Base-by-base conservation (phyloP, 805 yeast genomes). In the Saccharomycopsis fibuligera region DNA sequence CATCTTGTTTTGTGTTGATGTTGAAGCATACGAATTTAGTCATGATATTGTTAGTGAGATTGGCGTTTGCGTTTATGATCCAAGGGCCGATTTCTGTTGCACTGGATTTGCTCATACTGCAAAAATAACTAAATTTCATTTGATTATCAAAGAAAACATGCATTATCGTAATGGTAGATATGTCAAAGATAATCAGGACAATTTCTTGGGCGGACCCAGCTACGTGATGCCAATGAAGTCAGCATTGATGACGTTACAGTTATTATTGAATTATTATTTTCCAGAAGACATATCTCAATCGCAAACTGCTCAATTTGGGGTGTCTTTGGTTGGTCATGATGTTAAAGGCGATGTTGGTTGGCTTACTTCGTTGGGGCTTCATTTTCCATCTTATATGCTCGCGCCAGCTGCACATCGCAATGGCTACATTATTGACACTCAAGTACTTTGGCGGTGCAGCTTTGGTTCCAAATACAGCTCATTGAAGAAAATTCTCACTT, bases 301-400 rank as follows among this genome's bases (percentile, higher is more conserved):
- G 58, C 53, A 56, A 17, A 60, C 68, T 17, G 66, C 70, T 0
- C n/a, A n/a, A 16, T 48, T 36, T 41, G 50, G 48, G 5, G 49
- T 35, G 5, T 45, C 53, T n/a, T 65, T 79, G 37, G 81, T 82
- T 22, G 89, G 87, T 0, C 90, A 83, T 61, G 72, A 72, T 44
- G 65, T 80, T 9, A 52, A 56, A 16, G 80, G 78, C 14, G 89
- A 83, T 58, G 47, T 83, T 16, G 64, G 59, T 41, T 75, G 81
- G 79, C 62, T 83, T 25, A 55, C 55, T 17, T 55, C 60, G 10
- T 50, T 77, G 33, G 80, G 78, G n/a, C 65, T 80, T 1, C 47
- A 62, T 2, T 59, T 79, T n/a, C 78, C 81, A 0, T 53, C 54
- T 0, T 51, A 61, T 17, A 44, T 60, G 10, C 22, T 29, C 68